phyloP scores from a whole-genome alignment of 768 basidiomycete species.

The Suillus weaverae region DNA sequence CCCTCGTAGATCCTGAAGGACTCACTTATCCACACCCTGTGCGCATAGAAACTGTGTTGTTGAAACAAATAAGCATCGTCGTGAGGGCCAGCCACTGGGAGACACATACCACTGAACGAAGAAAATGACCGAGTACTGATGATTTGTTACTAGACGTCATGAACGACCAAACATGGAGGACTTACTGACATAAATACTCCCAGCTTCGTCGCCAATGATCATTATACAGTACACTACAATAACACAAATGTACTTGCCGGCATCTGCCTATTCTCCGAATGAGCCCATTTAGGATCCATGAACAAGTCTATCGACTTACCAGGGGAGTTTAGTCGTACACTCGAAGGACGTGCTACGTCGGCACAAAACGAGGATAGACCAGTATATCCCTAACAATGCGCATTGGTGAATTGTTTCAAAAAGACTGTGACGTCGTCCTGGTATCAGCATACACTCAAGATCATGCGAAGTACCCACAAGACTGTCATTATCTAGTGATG shows the following conservation, averaged over 20 bases:
- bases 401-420: not conserved
- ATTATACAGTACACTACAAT: not conserved
- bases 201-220: not conserved
- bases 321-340: not conserved
- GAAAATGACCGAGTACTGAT: slow-evolving; percentile 20
- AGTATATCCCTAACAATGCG: not conserved
- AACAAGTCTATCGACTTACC: not conserved
- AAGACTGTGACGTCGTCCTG: not conserved
- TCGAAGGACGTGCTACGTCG: not conserved
- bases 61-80: not conserved
- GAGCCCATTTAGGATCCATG: not conserved
- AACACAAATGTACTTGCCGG: not conserved
- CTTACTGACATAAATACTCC: not conserved
- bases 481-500: not conserved
- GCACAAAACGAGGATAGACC: slow-evolving; percentile 1
- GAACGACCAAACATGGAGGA: not conserved
- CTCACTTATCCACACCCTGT: slow-evolving; percentile 30
- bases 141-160: not conserved
- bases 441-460: not conserved
- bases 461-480: not conserved
- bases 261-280: not conserved
- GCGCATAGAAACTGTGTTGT: slow-evolving; percentile 22
- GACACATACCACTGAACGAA: slow-evolving; percentile 19
- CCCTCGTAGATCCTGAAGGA: not conserved
- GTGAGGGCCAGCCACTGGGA: no score